Evolutionary conservation across 2,329 filamentous ascomycete species (phyloP), one percentile per base, ranked within the genome.

Genomic region (Fusarium subtropicale): DNA sequence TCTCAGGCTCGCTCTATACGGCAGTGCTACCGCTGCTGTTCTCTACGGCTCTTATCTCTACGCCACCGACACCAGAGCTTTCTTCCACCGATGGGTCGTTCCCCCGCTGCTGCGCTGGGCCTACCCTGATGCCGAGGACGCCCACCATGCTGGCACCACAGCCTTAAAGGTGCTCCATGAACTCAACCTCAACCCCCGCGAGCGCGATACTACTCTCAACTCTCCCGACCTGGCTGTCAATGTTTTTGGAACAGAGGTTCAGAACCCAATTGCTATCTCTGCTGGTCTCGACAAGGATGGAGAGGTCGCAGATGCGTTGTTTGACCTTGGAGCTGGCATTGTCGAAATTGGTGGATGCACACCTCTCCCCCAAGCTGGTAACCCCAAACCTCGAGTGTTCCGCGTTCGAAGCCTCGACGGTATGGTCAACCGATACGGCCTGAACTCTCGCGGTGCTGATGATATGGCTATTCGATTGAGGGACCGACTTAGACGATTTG

Each of bases 271-370:
- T 74, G 96, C 92, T 59, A 97, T 97, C 68, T 97, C 93, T n/a
- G 96, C 93, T 7, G 96, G 96, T 12, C 89, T 99, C 44, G 96
- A 98, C 83, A 98, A 99, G 84, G 88, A 97, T 76, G 96, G 91
- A 56, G 93, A 97, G 66, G 90, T 98, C 56, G 92, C 94, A 2
- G 92, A 95, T 74, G 87, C 90, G 16, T 85, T 99, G 36, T 92
- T 98, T 76, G 93, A 90, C 10, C 83, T 97, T 5, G 96, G 96
- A 33, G 90, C 95, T 26, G 91, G 90, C 5, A 86, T 98, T 38
- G 93, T 99, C 31, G 96, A 99, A 78, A 91, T 99, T 3, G 96
- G 96, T 66, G 96, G 95, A 47, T 91, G 92, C 72, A 98, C 94
- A 7, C 92, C 96, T 1, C 81, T 88, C n/a, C 91, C 95, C 0